A percentile compares a stretch with the other conserved stretches of the same genome.
phyloP scores from a whole-genome alignment of 768 basidiomycete genomes.

The Hysterangium stoloniferum region DNA sequence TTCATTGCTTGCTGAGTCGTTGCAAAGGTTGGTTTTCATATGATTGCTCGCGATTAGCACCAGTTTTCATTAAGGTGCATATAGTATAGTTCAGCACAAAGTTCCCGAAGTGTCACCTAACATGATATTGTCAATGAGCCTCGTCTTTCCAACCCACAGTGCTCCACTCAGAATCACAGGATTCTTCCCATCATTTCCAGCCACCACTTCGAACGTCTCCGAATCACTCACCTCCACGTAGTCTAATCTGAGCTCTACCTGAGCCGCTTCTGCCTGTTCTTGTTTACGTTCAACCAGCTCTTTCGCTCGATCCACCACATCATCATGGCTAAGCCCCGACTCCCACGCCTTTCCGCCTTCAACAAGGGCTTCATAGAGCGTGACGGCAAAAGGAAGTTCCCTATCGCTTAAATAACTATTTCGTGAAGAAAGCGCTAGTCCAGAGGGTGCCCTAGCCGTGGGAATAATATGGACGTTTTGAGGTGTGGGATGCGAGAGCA shows the following conservation, averaged over 20 bases:
- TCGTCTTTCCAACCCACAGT: conserved; percentile 75
- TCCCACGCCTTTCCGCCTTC: conserved; percentile 52
- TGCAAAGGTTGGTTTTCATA: too few relatives aligned
- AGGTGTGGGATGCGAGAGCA: conserved; percentile 68
- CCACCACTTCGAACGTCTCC: conserved; percentile 62
- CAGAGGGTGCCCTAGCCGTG: conserved; percentile 57
- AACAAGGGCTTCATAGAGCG: conserved; percentile 61
- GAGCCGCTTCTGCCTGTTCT: conserved; percentile 18
- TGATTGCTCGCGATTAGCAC: too few relatives aligned
- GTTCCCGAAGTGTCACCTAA: conserved; percentile 44
- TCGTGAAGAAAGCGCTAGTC: conserved; percentile 83
- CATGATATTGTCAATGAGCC: conserved; percentile 90
- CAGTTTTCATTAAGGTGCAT: too few relatives aligned
- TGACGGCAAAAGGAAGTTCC: conserved; percentile 61
- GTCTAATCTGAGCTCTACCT: conserved; percentile 58
- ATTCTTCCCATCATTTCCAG: conserved; percentile 20
- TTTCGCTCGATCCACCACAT: conserved; percentile 23
- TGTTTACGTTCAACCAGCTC: conserved; percentile 19
- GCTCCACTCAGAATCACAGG: conserved; percentile 79
- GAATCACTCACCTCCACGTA: conserved; percentile 88
- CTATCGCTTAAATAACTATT: conserved; percentile 69
- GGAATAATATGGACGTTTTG: conserved; percentile 79
- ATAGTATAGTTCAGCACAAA: conserved; percentile 20
- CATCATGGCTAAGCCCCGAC: conserved; percentile 34
- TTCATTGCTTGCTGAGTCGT: too few relatives aligned